Evolutionary conservation across 2,329 filamentous ascomycete genomes (phyloP).

Genomic region (Bimuria novae-zelandiae): DNA sequence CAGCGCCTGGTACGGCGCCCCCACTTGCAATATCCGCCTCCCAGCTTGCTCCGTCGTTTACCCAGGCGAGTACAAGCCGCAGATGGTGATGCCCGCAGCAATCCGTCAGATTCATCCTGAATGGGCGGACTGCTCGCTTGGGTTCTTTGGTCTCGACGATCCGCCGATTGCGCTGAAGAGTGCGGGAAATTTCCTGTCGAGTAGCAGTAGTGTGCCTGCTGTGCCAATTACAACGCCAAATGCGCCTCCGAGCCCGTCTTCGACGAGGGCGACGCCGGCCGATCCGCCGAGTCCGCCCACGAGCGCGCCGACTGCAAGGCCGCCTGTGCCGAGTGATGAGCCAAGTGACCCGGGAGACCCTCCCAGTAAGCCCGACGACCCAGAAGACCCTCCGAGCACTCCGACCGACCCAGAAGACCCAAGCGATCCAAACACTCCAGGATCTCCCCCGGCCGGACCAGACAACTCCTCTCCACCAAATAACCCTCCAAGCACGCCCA

Average conservation of each 20-base stretch:
- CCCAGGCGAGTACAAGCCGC: slow-evolving; percentile 16
- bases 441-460: too few relatives aligned
- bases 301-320: background rate
- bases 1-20: slow-evolving; percentile 10
- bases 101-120: slow-evolving; percentile 18
- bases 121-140: slow-evolving; percentile 15
- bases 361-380: slow-evolving; percentile 1
- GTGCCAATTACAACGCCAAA: slow-evolving; percentile 9
- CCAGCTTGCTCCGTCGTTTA: slow-evolving; percentile 15
- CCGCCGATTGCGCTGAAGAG: slow-evolving; percentile 18
- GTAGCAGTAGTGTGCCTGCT: background rate
- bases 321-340: background rate
- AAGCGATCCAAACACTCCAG: background rate
- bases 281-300: background rate
- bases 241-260: slow-evolving; percentile 5
- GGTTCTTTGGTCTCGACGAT: slow-evolving; percentile 17
- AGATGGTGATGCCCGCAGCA: slow-evolving; percentile 22
- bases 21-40: slow-evolving; percentile 8
- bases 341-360: background rate
- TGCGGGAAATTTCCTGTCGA: slow-evolving; percentile 10
- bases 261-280: slow-evolving; percentile 3
- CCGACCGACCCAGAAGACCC: background rate
- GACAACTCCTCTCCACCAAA: background rate
- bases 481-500: background rate
- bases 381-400: slow-evolving; percentile 2